Base-by-base conservation (phyloP, 1,139 yeast species). In the Taphrina deformans region DNA sequence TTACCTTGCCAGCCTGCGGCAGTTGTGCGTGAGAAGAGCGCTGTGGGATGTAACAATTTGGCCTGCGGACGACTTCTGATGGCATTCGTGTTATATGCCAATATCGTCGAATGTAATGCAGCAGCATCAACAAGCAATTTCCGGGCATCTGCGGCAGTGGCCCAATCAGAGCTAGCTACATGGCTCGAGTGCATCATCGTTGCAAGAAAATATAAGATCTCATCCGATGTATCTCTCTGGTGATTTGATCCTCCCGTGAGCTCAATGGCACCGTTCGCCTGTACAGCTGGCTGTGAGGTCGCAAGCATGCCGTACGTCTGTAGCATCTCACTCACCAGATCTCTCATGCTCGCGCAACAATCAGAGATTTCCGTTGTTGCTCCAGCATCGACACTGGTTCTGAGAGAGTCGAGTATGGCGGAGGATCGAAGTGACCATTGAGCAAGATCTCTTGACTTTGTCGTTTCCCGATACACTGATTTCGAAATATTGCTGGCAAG, bases 1-100 rank as follows among this genome's bases (percentile, higher is more conserved):
- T 69, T 67, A 18, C 65, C 67, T 14, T 27, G 67, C 70, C 70
- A 69, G 29, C 65, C 59, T 3, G 68, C 69, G 7, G 69, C 69
- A 27, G 51, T 45, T 10, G 40, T 44, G n/a, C 65, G 62, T 18
- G 52, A 38, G 21, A 58, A 62, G 27, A 66, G 35, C 46, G 64
- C 65, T 7, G 56, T 64, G 4, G 69, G 66, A 16, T 38, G 24
- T 12, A 66, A 18, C 21, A 48, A 52, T 24, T 12, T 44, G 7
- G 26, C 27, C 6, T 12, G 12, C 1, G 48, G 48, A 3, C 48
- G 48, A 4, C 21, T 21, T 9, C 48, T 44, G n/a, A 44, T 44
- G 10, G 48, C 48, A 21, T 44, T 44, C 10, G 48, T 44, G 48
- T 44, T 44, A 27, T 10, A 44, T 27, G 48, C 58, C 44, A 56